A percentile compares a stretch with the other conserved stretches of the same genome.
Conservation (phyloP, 306 rosid species). For the Prunus mira region DNA sequence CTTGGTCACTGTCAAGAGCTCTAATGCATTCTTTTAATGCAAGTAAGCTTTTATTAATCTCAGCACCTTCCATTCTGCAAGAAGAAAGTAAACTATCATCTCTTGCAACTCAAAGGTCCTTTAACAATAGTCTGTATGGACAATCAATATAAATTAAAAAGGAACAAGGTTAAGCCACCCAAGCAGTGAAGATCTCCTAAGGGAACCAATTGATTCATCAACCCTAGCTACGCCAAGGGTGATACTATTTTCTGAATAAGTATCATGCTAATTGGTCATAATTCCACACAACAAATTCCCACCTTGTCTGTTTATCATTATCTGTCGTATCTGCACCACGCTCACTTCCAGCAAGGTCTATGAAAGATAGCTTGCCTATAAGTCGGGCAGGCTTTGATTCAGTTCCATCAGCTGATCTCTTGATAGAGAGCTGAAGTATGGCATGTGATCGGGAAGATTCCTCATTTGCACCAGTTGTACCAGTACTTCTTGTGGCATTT, state of each 20-base stretch:
- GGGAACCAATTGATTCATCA: slow-evolving; percentile 12
- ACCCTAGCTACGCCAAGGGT: not conserved
- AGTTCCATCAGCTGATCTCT: slow-evolving; percentile 59
- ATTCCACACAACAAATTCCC: slow-evolving; percentile 3
- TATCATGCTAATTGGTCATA: not conserved
- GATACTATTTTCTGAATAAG: not conserved
- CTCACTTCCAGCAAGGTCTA: slow-evolving; percentile 91
- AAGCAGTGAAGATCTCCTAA: not conserved
- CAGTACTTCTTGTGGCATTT: slow-evolving; percentile 71
- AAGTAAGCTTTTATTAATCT: slow-evolving; percentile 82
- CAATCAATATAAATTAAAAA: no score
- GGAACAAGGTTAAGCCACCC: no score
- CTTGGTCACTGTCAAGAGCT: slow-evolving; percentile 84
- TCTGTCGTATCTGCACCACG: slow-evolving; percentile 85
- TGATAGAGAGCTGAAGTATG: slow-evolving; percentile 78
- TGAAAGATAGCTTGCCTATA: slow-evolving; percentile 76
- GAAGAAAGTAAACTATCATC: not conserved
- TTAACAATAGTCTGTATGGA: not conserved
- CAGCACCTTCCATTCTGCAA: slow-evolving; percentile 89
- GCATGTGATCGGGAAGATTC: slow-evolving; percentile 93
- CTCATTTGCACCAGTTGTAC: slow-evolving; percentile 86
- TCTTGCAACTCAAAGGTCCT: slow-evolving; percentile 11
- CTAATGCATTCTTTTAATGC: slow-evolving; percentile 83
- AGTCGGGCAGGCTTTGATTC: slow-evolving; percentile 67
- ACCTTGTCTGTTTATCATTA: slow-evolving; percentile 82